These are phyloP conservation scores for Maudiozyma serrabonitensis DNA, from an alignment of 805 yeast species.

Conservation along the genomic window DNA sequence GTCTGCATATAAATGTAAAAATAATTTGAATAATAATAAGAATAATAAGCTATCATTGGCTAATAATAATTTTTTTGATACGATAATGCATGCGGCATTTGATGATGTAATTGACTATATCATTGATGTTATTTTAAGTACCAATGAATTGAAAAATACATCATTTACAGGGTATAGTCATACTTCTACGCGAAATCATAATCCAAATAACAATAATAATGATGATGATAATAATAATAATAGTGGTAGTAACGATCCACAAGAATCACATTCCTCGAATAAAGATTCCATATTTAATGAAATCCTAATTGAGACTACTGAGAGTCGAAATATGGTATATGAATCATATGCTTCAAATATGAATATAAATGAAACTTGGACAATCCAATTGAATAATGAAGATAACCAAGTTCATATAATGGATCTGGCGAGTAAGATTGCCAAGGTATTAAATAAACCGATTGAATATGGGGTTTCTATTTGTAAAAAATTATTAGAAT, in stretches of 20 bases:
- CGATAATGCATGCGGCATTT: slow-evolving; percentile 8
- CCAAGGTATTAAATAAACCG: slow-evolving; percentile 18
- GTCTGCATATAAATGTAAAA: slow-evolving; percentile 14
- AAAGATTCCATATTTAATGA: slow-evolving; percentile 1
- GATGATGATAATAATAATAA: not conserved
- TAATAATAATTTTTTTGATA: slow-evolving; percentile 1
- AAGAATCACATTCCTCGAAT: not conserved
- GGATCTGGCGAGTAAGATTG: slow-evolving; percentile 20
- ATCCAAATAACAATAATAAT: not conserved
- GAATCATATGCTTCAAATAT: slow-evolving; percentile 7
- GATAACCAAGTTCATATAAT: slow-evolving; percentile 17
- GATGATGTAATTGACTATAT: slow-evolving; percentile 20
- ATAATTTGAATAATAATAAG: slow-evolving; percentile 10
- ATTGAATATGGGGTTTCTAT: slow-evolving; percentile 19
- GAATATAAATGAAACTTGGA: slow-evolving; percentile 13
- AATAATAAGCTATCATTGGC: not conserved
- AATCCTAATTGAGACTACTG: not conserved
- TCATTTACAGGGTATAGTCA: not conserved
- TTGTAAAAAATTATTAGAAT: slow-evolving; percentile 11
- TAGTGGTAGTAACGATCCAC: not conserved
- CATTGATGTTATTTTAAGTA: slow-evolving; percentile 13
- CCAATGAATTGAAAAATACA: slow-evolving; percentile 5
- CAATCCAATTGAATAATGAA: slow-evolving; percentile 21
- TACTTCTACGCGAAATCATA: not conserved
- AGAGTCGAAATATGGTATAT: not conserved